Evolutionary conservation across 2,329 filamentous ascomycete species (phyloP), one percentile per base, ranked within the genome.

Genomic region (Pestalotiopsis sp.): DNA sequence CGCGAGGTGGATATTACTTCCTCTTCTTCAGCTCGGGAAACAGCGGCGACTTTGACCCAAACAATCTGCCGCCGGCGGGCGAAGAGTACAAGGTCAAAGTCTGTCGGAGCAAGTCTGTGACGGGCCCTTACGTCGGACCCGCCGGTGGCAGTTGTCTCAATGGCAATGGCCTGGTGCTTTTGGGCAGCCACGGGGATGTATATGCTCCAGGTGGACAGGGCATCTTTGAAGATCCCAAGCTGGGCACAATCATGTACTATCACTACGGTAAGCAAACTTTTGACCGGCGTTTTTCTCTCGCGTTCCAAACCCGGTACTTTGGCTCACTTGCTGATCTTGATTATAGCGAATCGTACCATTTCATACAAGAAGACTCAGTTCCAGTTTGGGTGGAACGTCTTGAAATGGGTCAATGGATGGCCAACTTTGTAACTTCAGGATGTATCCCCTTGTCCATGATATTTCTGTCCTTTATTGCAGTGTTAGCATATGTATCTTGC

Each of bases 121-220:
- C 82, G 2, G 82, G 87, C 1, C 80, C 80, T 1, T 92, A 87
- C 58, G 75, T 76, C 6, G 76, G 76, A 27, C 64, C 69, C 23
- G 71, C 41, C 25, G 76, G 75, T 4, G 70, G 59, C 1, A 68
- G 74, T 1, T 77, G 76, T 68, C 75, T 74, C 1, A 70, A 41
- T 9, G 70, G 76, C 20, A 90, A 90, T 9, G 91, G 91, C 1
- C 90, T 87, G 0, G 80, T 87, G 3, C 86, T 93, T 0, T 81
- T 92, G 0, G 83, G 85, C 71, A 87, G 84, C 14, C 89, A 92
- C 71, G 87, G 79, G 5, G 86, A 79, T 31, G 83, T 91, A 0
- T 92, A 92, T 72, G 90, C 87, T 38, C 90, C 90, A 17, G 90
- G 90, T 70, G 90, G 90, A 49, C 89, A 92, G 76, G 80, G 80